Conservation (phyloP, 768 basidiomycete species). For the Chiua virens region DNA sequence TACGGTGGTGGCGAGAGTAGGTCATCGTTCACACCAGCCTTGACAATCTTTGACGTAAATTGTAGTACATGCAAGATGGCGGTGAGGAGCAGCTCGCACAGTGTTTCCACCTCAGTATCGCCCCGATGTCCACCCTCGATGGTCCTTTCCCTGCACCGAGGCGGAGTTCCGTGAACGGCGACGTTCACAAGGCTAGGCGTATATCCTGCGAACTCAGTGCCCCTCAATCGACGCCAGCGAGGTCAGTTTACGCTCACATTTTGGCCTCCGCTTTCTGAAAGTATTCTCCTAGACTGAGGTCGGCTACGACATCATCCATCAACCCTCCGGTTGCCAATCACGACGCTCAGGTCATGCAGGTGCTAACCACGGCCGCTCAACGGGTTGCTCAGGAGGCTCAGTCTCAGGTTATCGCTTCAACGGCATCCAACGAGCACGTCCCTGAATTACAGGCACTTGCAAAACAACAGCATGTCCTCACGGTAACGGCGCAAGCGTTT, state of each 20-base stretch:
- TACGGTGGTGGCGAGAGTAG: constrained; percentile 72
- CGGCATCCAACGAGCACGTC: constrained; percentile 44
- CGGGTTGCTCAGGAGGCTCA: constrained; percentile 75
- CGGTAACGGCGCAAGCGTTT: constrained; percentile 70
- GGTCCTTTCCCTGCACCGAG: constrained; percentile 43
- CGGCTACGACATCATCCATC: constrained; percentile 31
- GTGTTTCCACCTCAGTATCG: constrained; percentile 70
- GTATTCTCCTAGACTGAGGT: constrained; percentile 27
- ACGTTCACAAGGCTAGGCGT: constrained; percentile 41
- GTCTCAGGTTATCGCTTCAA: constrained; percentile 59
- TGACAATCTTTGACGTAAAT: constrained; percentile 11
- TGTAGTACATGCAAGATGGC: constrained; percentile 63
- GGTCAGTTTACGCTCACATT: constrained; percentile 17
- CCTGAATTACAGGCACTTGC: constrained; percentile 65
- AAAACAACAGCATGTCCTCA: constrained; percentile 80
- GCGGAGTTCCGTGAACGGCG: constrained; percentile 48
- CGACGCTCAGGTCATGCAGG: constrained; percentile 75
- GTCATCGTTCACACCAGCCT: constrained; percentile 21
- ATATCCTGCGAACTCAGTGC: constrained; percentile 40
- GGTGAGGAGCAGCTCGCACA: constrained; percentile 67
- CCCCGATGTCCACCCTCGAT: constrained; percentile 58
- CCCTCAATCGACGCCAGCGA: constrained; percentile 32
- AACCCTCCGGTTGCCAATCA: constrained; percentile 39
- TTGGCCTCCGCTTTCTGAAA: constrained; percentile 1
- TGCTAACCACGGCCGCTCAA: constrained; percentile 73